Evolutionary conservation across 352 stramenopile genomes (phyloP).

Genomic region (Phytopythium montanum): DNA sequence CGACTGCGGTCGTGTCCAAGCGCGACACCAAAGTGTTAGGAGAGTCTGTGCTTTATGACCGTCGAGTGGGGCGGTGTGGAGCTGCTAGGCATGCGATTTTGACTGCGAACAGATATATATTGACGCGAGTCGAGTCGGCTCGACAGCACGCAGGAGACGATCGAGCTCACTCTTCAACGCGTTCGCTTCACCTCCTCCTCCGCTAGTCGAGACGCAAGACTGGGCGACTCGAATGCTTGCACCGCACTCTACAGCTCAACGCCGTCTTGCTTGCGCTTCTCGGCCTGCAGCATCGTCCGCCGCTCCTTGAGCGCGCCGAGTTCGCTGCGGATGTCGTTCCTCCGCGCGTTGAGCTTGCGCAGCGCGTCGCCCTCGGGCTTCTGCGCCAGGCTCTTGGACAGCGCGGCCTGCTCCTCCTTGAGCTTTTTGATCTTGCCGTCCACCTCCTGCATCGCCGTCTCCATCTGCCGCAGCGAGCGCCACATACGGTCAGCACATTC

Average conservation of each 20-base stretch:
- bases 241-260: constrained; percentile 34
- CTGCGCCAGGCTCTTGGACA: constrained; percentile 71
- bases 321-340: constrained; percentile 85
- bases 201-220: neutral
- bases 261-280: constrained; percentile 82
- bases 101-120: constrained; percentile 5
- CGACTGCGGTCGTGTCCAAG: neutral
- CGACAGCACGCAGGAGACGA: neutral
- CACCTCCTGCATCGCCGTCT: constrained; percentile 76
- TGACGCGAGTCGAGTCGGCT: neutral
- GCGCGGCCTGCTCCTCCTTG: constrained; percentile 76
- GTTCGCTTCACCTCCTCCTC: neutral
- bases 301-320: constrained; percentile 79
- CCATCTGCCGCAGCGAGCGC: constrained; percentile 35
- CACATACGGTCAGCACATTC: constrained; percentile 3
- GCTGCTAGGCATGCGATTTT: constrained; percentile 4
- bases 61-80: neutral
- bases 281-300: constrained; percentile 68
- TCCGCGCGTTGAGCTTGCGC: constrained; percentile 74
- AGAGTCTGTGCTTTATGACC: neutral
- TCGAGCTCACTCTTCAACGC: constrained; percentile 1
- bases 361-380: constrained; percentile 77
- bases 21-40: neutral
- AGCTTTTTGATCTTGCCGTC: constrained; percentile 77
- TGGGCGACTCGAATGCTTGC: constrained; percentile 4